phyloP scores from a whole-genome alignment of 768 basidiomycete species.

The Lentinula sp. region DNA sequence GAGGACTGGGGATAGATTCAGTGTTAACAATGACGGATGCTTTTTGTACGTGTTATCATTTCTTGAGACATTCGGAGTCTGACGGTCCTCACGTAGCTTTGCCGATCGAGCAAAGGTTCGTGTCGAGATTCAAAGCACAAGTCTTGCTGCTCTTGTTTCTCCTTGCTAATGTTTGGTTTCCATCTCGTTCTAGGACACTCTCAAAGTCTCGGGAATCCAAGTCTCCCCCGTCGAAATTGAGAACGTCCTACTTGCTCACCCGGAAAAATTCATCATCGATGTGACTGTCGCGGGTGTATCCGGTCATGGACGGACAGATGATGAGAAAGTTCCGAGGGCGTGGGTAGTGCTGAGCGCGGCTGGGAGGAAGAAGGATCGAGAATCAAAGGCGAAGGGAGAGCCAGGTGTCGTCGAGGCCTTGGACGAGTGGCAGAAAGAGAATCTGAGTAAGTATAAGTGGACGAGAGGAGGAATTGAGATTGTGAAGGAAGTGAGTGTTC shows the following conservation, averaged over 20 bases:
- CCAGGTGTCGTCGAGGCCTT: constrained; percentile 37
- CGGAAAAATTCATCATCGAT: constrained; percentile 55
- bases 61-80: not conserved
- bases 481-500: constrained; percentile 47
- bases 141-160: not conserved
- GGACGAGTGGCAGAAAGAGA: constrained; percentile 54
- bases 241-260: constrained; percentile 54
- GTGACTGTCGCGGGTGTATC: constrained; percentile 69
- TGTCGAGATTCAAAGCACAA: not conserved
- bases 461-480: constrained; percentile 66
- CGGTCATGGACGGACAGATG: constrained; percentile 54
- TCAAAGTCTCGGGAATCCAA: constrained; percentile 76
- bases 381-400: constrained; percentile 22
- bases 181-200: constrained; percentile 47
- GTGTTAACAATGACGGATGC: constrained; percentile 51
- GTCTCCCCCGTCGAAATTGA: constrained; percentile 82
- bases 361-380: constrained; percentile 36
- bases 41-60: constrained; percentile 48
- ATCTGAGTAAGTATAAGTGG: constrained; percentile 74
- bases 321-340: constrained; percentile 72
- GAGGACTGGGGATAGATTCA: constrained; percentile 66
- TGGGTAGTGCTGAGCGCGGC: constrained; percentile 64
- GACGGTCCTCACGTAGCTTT: constrained; percentile 35
- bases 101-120: constrained; percentile 71
- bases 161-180: not conserved